Evolutionary conservation across 768 basidiomycete genomes (phyloP).

Genomic region (Kwoniella europaea): DNA sequence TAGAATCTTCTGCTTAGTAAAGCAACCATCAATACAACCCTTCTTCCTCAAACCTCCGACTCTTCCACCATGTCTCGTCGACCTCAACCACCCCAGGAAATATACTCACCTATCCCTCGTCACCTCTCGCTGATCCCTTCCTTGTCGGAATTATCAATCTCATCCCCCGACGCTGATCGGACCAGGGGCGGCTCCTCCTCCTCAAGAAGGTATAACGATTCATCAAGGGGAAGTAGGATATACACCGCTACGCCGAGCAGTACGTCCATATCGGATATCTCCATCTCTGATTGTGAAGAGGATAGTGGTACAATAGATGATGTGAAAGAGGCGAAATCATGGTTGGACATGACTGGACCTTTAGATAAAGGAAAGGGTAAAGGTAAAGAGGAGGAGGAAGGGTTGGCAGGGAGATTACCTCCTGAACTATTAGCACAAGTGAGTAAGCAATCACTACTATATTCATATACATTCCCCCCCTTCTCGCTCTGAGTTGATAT

Average conservation of each 20-base stretch:
- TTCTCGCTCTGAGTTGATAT: background rate
- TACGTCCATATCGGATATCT: conserved; percentile 38
- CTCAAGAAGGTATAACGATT: background rate
- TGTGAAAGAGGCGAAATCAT: conserved; percentile 25
- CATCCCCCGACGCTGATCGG: background rate
- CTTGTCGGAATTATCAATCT: background rate
- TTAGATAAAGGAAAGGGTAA: conserved; percentile 48
- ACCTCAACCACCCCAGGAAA: background rate
- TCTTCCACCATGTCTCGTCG: background rate
- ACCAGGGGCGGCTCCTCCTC: background rate
- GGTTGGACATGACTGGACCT: conserved; percentile 16
- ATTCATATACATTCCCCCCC: too few relatives aligned
- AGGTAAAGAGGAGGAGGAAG: conserved; percentile 46
- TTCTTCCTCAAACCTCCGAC: background rate
- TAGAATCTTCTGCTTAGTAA: background rate
- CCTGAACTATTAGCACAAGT: conserved; percentile 87
- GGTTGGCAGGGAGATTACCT: conserved; percentile 63
- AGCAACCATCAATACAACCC: background rate
- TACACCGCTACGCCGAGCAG: conserved; percentile 34
- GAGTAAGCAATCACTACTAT: conserved; percentile 1
- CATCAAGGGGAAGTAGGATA: conserved; percentile 1
- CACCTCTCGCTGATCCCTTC: conserved; percentile 10
- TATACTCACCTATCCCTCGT: conserved; percentile 16
- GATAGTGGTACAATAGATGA: conserved; percentile 7
- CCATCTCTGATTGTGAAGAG: conserved; percentile 24